A percentile compares a stretch with the other conserved stretches of the same genome.
phyloP scores from a whole-genome alignment of 768 basidiomycete genomes.

The Kondoa malvinella region DNA sequence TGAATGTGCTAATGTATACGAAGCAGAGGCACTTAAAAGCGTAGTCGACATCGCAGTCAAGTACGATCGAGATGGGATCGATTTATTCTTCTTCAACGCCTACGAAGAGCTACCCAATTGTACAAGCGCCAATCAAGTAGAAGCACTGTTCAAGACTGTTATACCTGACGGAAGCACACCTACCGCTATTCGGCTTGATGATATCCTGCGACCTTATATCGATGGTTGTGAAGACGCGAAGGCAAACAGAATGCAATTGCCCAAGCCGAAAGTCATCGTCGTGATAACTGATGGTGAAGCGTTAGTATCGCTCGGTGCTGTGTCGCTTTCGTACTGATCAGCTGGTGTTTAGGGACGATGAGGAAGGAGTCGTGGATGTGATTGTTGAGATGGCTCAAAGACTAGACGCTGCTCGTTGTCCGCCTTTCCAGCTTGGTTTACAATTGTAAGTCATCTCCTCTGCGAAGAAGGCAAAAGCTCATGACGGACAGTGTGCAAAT shows the following conservation, averaged over 20 bases:
- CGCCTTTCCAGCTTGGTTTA: constrained; percentile 14
- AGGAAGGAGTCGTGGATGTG: no score
- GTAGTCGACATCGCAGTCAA: neutral
- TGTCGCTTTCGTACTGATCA: neutral
- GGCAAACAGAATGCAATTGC: neutral
- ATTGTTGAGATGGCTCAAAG: constrained; percentile 15
- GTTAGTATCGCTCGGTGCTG: neutral
- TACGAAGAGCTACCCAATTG: neutral
- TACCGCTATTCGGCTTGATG: constrained; percentile 7
- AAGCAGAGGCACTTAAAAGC: neutral
- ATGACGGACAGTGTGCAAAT: constrained; percentile 8
- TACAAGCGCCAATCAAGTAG: neutral
- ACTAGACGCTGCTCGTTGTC: constrained; percentile 8
- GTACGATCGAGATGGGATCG: neutral
- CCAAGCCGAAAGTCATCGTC: constrained; percentile 11
- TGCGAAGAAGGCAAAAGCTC: neutral
- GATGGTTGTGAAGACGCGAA: constrained; percentile 12
- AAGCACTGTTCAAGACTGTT: constrained; percentile 9
- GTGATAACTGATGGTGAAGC: constrained; percentile 9
- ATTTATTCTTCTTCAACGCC: constrained; percentile 7
- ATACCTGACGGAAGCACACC: constrained; percentile 9
- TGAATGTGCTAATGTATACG: no score
- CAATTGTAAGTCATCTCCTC: neutral
- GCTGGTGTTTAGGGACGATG: neutral
- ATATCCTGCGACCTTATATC: constrained; percentile 10